Conservation (phyloP, 2,329 filamentous ascomycete genomes). For the Fusarium solani-melongenae region DNA sequence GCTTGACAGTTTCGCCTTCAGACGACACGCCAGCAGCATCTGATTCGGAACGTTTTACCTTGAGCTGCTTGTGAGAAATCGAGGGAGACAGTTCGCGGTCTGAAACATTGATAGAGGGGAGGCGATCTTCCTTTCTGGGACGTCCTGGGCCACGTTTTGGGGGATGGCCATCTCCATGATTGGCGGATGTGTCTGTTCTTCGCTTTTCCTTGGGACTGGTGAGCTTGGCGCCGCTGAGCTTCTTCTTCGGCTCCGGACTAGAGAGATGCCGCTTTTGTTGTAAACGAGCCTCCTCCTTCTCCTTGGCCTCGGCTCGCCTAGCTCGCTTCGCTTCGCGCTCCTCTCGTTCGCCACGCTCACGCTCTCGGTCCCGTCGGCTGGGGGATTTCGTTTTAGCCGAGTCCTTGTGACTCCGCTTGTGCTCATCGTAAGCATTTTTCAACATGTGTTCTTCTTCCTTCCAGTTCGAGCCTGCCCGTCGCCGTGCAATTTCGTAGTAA, state of each 20-base stretch:
- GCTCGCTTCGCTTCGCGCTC: constrained; percentile 56
- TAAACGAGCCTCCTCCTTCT: constrained; percentile 57
- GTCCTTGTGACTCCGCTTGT: constrained; percentile 64
- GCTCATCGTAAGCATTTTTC: constrained; percentile 78
- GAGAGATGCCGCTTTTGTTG: constrained; percentile 60
- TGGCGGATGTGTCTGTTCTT: constrained; percentile 54
- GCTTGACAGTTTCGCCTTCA: constrained; percentile 68
- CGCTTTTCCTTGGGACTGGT: constrained; percentile 63
- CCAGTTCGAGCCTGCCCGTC: constrained; percentile 88
- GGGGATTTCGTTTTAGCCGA: constrained; percentile 63
- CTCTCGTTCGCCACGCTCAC: constrained; percentile 56
- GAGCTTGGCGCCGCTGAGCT: constrained; percentile 48
- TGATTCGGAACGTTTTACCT: constrained; percentile 64
- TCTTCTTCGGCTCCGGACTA: constrained; percentile 63
- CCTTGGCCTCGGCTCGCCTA: constrained; percentile 57
- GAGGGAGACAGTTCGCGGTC: constrained; percentile 66
- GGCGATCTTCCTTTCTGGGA: constrained; percentile 65
- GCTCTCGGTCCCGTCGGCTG: constrained; percentile 55
- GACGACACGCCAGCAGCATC: constrained; percentile 65
- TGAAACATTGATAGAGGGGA: constrained; percentile 59
- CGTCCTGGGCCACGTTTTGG: constrained; percentile 64
- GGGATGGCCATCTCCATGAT: constrained; percentile 59
- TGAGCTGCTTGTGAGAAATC: constrained; percentile 59
- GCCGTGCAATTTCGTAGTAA: constrained; percentile 88
- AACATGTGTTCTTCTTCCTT: constrained; percentile 86